These are phyloP conservation scores for Coprinopsis strossmayeri DNA, from an alignment of 768 basidiomycete species.

Conservation along the genomic window DNA sequence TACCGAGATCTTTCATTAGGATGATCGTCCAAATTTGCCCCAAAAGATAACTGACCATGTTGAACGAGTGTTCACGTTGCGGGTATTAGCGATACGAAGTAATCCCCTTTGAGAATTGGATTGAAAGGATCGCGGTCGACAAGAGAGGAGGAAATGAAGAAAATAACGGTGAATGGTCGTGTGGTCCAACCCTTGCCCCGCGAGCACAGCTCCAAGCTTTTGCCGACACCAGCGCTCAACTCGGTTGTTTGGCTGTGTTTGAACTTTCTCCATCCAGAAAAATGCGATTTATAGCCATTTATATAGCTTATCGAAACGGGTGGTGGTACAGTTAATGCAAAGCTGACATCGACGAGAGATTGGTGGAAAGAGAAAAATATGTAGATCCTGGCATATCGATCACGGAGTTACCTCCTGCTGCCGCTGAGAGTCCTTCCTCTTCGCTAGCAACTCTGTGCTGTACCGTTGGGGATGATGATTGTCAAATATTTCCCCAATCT, in stretches of 20 bases:
- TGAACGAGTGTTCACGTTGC: slow-evolving; percentile 7
- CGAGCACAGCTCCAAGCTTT: slow-evolving; percentile 22
- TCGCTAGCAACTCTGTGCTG: slow-evolving; percentile 20
- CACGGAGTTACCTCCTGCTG: not conserved
- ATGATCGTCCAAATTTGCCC: slow-evolving; percentile 9
- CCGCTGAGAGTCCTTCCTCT: slow-evolving; percentile 10
- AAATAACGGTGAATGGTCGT: slow-evolving; percentile 27
- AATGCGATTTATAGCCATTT: no score
- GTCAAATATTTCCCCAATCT: slow-evolving; percentile 42
- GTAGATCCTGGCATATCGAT: no score
- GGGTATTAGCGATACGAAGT: not conserved
- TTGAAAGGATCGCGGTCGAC: slow-evolving; percentile 9
- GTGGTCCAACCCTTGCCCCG: slow-evolving; percentile 23
- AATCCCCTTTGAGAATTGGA: slow-evolving; percentile 2
- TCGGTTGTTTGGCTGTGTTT: slow-evolving; percentile 25
- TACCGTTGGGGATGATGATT: slow-evolving; percentile 36
- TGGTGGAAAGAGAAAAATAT: no score
- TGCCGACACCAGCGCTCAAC: slow-evolving; percentile 1
- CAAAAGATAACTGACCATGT: slow-evolving; percentile 26
- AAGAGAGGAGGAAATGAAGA: slow-evolving; percentile 12
- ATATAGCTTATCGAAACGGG: no score
- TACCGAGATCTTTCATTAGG: slow-evolving; percentile 23
- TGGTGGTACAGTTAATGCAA: no score
- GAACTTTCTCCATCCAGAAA: not conserved
- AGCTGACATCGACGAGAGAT: no score